A percentile compares a stretch with the other conserved stretches of the same genome.
These are phyloP conservation scores for Westerdykella aurantiaca DNA, from an alignment of 2,329 filamentous ascomycete genomes.

Conservation along the genomic window DNA sequence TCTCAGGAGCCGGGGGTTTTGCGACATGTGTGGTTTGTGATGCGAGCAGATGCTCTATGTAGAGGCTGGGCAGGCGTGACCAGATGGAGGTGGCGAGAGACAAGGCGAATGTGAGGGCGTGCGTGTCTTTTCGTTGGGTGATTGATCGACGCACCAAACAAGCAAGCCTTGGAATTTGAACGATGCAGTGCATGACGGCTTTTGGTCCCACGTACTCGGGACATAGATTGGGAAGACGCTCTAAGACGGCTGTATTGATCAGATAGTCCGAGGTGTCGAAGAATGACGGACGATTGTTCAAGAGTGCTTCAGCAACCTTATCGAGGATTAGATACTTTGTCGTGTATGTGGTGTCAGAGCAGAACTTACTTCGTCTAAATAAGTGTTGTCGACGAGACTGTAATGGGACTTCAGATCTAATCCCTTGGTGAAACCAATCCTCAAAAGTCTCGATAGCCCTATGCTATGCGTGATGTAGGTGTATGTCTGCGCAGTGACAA, in stretches of 20 bases:
- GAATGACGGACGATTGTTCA: slow-evolving; percentile 21
- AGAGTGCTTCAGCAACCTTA: slow-evolving; percentile 27
- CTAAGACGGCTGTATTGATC: slow-evolving; percentile 10
- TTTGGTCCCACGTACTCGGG: slow-evolving; percentile 6
- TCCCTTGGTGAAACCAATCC: slow-evolving; percentile 13
- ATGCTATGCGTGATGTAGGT: slow-evolving; percentile 22
- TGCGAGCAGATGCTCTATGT: slow-evolving; percentile 14
- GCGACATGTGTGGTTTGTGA: slow-evolving; percentile 8
- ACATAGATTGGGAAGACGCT: too few species aligned
- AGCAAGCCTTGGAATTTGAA: slow-evolving; percentile 25
- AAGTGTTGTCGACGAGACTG: slow-evolving; percentile 29
- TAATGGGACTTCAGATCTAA: slow-evolving; percentile 26
- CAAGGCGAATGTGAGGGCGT: slow-evolving; percentile 16
- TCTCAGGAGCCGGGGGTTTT: slow-evolving; percentile 9
- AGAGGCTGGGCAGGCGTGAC: slow-evolving; percentile 10
- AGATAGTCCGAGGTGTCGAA: slow-evolving; percentile 28
- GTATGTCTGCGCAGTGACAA: slow-evolving; percentile 11
- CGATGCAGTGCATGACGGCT: slow-evolving; percentile 26
- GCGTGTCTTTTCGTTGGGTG: slow-evolving; percentile 14
- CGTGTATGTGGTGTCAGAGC: not conserved
- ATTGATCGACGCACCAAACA: slow-evolving; percentile 13
- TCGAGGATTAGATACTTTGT: too few species aligned
- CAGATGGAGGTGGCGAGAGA: slow-evolving; percentile 19
- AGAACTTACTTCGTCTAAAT: slow-evolving; percentile 27
- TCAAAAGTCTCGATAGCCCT: slow-evolving; percentile 24